Evolutionary conservation across 1,284 basidiomycete species (phyloP), one percentile per base, ranked within the genome.

Genomic region (Ganoderma lingzhi): DNA sequence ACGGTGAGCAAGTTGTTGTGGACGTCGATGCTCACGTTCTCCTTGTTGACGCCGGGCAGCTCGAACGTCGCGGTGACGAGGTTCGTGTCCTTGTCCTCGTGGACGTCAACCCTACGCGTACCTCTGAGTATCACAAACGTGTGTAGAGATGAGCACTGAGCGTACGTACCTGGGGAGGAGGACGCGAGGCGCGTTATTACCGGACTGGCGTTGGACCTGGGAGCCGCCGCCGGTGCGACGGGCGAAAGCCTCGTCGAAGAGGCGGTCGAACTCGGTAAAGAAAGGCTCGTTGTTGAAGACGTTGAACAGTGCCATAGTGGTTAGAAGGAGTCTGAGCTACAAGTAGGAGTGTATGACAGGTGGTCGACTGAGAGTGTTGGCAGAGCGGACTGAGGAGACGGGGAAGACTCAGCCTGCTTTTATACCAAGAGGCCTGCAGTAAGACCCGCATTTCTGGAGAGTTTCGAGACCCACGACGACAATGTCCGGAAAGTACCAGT

Each of bases 61-160:
- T 88, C 85, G 65, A 88, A 86, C 8, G 80, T 79, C 35, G 86
- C 86, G 0, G 82, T 84, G 41, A 87, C 81, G 3, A 76, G 71
- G 70, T 86, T 86, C 41, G 73, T 78, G 1, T 82, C 78, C 12
- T 71, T 62, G 68, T 83, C 77, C 71, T 87, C 85, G 70, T 85
- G 82, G 1, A 87, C 75, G 70, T 88, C 85, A 79, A 87, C 83
- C 68, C 85, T 86, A 67, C 12, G 53, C 15, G 1, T 23, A 8
- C 6, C 28, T 9, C 56, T 66, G 6, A 68, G 61, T 19, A 12
- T n/a, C 23, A 10, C 23, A 19, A 8, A 3, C 37, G 12, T 2
- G 1, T 9, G 4, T n/a, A 2, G 9, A 35, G 6, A 3, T 23
- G 28, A 15, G 15, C 5, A 17, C 4, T 12, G 37, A 23, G 23